These are phyloP conservation scores for Setaria viridis DNA, from an alignment of 202 grass and related monocot species.

Conservation along the genomic window DNA sequence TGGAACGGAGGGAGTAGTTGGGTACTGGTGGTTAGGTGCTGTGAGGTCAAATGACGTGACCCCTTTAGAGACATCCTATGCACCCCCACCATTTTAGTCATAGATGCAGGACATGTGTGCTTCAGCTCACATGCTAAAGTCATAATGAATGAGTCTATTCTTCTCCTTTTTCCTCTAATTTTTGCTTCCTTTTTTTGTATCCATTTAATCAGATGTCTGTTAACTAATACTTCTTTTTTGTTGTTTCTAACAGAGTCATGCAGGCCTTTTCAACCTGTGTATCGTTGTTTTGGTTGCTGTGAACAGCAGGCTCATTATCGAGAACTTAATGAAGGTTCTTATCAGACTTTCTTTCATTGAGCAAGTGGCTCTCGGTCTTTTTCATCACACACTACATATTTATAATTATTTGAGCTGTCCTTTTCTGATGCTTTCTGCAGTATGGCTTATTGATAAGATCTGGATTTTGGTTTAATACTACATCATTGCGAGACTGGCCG, in stretches of 20 bases:
- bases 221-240: conserved; percentile 21
- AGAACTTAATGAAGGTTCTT: conserved; percentile 88
- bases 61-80: not conserved
- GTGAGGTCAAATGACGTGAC: conserved; percentile 39
- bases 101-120: not conserved
- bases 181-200: not conserved
- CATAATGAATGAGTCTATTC: not conserved
- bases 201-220: not conserved
- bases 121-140: conserved; percentile 12
- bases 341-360: conserved; percentile 29
- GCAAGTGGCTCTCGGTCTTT: not conserved
- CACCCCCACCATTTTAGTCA: not conserved
- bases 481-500: conserved; percentile 75
- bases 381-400: conserved; percentile 1
- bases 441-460: conserved; percentile 87
- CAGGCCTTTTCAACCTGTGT: conserved; percentile 82
- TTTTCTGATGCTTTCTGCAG: conserved; percentile 51
- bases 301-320: conserved; percentile 79
- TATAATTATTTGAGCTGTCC: conserved; percentile 6
- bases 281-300: conserved; percentile 82
- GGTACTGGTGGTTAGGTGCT: conserved; percentile 2
- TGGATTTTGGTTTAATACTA: conserved; percentile 80
- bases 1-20: too few relatives aligned
- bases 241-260: conserved; percentile 65
- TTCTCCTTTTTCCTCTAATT: not conserved